phyloP scores from a whole-genome alignment of 2,329 filamentous ascomycete species.

The Colletotrichum siamense region DNA sequence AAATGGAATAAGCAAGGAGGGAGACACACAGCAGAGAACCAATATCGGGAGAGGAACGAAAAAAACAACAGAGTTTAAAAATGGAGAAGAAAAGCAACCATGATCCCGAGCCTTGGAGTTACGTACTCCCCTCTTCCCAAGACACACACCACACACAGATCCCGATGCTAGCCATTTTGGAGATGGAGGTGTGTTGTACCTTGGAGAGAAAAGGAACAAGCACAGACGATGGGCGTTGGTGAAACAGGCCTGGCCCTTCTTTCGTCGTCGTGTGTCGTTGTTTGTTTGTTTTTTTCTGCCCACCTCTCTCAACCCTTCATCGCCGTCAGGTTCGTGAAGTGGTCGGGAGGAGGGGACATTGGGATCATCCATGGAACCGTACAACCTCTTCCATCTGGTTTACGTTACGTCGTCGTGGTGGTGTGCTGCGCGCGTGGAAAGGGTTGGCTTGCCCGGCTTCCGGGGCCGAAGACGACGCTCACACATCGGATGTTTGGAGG shows the following conservation, averaged over 20 bases:
- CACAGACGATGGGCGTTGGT: background rate
- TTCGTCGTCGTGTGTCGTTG: background rate
- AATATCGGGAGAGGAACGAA: background rate
- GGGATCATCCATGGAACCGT: slow-evolving; percentile 2
- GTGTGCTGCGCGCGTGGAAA: background rate
- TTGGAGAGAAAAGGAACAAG: background rate
- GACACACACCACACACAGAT: background rate
- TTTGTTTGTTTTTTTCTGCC: background rate
- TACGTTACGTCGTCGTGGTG: background rate
- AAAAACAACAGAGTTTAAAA: background rate
- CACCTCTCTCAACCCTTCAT: background rate
- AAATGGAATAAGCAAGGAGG: background rate
- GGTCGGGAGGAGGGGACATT: background rate
- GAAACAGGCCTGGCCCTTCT: background rate
- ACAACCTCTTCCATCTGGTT: background rate
- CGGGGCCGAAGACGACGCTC: background rate
- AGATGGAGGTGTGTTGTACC: background rate
- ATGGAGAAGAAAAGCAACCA: slow-evolving; percentile 4
- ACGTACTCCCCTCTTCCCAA: background rate
- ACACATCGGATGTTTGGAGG: slow-evolving; percentile 15
- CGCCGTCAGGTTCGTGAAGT: background rate
- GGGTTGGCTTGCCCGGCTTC: background rate
- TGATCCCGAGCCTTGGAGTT: background rate
- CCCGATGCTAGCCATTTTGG: background rate
- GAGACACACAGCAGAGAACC: background rate